Evolutionary conservation across 2,329 filamentous ascomycete genomes (phyloP).

Genomic region (Hypocreales sp.): DNA sequence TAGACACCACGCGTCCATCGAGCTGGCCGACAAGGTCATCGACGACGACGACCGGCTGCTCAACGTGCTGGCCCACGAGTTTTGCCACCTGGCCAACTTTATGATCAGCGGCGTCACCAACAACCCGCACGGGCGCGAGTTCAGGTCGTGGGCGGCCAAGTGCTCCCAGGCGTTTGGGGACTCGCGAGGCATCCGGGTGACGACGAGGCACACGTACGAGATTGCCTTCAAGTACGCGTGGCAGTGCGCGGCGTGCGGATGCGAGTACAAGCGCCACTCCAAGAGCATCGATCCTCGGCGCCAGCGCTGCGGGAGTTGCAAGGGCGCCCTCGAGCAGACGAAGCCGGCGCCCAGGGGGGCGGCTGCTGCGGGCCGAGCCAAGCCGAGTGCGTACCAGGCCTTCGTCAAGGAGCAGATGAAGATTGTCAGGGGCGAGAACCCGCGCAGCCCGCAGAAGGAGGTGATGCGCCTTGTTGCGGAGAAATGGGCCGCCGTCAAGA

Average conservation of each 20-base stretch:
- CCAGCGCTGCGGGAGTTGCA: slow-evolving; percentile 68
- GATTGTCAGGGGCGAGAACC: slow-evolving; percentile 38
- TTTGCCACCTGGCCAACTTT: slow-evolving; percentile 86
- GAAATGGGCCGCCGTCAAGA: slow-evolving; percentile 38
- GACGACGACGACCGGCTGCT: slow-evolving; percentile 61
- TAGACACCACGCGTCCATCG: slow-evolving; percentile 59
- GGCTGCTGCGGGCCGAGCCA: slow-evolving; percentile 5
- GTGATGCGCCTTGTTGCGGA: slow-evolving; percentile 54
- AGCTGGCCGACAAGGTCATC: slow-evolving; percentile 80
- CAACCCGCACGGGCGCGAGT: slow-evolving; percentile 70
- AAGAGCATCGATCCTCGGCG: slow-evolving; percentile 63
- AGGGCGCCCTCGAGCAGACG: slow-evolving; percentile 54
- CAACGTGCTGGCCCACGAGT: slow-evolving; percentile 92
- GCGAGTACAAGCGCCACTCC: slow-evolving; percentile 70
- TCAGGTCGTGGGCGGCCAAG: slow-evolving; percentile 57
- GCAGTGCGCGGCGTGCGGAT: slow-evolving; percentile 54
- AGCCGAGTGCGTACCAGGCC: slow-evolving; percentile 27
- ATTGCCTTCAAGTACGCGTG: slow-evolving; percentile 91
- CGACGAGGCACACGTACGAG: slow-evolving; percentile 76
- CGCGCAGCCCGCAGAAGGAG: slow-evolving; percentile 44
- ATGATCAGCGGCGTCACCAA: slow-evolving; percentile 65
- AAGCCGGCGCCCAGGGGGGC: slow-evolving; percentile 49
- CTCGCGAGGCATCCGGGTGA: slow-evolving; percentile 53
- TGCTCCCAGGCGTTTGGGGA: slow-evolving; percentile 40
- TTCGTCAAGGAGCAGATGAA: slow-evolving; percentile 56